Evolutionary conservation across 2,329 filamentous ascomycete species (phyloP), one percentile per base, ranked within the genome.

Genomic region (Paraconiothyrium sp.): DNA sequence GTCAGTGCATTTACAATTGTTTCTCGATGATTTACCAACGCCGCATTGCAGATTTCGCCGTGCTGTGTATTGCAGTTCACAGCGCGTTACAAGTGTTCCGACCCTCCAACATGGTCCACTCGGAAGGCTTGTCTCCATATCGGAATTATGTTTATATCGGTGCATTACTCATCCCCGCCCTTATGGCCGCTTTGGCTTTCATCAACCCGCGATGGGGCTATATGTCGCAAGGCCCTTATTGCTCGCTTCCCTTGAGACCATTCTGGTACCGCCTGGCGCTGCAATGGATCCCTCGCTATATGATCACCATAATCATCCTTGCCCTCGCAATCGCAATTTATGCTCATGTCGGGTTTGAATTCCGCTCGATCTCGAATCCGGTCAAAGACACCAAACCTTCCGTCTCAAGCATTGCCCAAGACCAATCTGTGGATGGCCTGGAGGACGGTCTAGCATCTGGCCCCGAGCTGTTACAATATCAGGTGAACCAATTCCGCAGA

Each of bases 31-130:
- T 8, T 69, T 59, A 43, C 60, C 50, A 20, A 63, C 34, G 27
- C 24, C 16, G 54, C 14, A 10, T 46, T 22, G 22, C 50, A 80
- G 91, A 94, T 71, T 83, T 90, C 58, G 86, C 90, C 10, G 88
- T 92, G 16, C 82, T 93, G 14, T 83, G 92, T 60, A 92, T 94
- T 69, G 89, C 91, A 20, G 72, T 92, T 9, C 92, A 94, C 73
- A 90, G 89, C 54, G 87, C 86, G 2, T 79, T 93, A 11, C 91
- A 90, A 75, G 89, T 94, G 56, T 89, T 93, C 67, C 84, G 85
- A 24, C 87, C 88, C 0, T 72, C 72, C 1, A 71, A 71, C 14
- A 70, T 46, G 49, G 72, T 61, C 50, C 84, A 86, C 2, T 82
- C 86, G 62, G 86, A 88, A 49, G 91, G 91, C 0, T 82, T 94